Evolutionary conservation across 2,329 filamentous ascomycete species (phyloP).

Genomic region (Ascochyta clinopodiicola): DNA sequence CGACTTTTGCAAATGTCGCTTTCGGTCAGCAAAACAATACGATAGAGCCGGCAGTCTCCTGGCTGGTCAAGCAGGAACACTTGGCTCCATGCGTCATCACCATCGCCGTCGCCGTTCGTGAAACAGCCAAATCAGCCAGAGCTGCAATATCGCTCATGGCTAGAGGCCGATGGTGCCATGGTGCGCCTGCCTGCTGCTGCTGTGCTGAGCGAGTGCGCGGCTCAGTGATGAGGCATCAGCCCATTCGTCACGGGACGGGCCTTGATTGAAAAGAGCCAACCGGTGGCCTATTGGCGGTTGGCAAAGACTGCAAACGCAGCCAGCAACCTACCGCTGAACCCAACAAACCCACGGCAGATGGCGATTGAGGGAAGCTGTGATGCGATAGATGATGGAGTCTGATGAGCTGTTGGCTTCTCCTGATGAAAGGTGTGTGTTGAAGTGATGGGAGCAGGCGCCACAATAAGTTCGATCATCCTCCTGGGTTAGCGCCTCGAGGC

Average conservation of each 20-base stretch:
- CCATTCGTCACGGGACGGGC: slow-evolving; percentile 16
- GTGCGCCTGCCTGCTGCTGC: slow-evolving; percentile 1
- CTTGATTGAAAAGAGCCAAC: slow-evolving; percentile 7
- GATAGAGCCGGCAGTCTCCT: not conserved
- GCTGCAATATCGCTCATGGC: not conserved
- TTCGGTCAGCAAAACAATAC: slow-evolving; percentile 1
- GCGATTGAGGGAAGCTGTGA: not conserved
- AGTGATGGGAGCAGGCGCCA: slow-evolving; percentile 13
- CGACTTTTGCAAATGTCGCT: slow-evolving; percentile 8
- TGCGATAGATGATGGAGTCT: not conserved
- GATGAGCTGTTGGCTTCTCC: slow-evolving; percentile 7
- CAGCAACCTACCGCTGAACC: not conserved
- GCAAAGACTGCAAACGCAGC: slow-evolving; percentile 6
- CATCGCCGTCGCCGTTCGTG: not conserved
- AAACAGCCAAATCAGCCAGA: not conserved
- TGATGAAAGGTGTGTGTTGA: slow-evolving; percentile 13
- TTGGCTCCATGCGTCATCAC: not conserved
- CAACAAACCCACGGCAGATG: slow-evolving; percentile 1
- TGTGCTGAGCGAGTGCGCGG: slow-evolving; percentile 4
- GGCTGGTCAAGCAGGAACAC: not conserved
- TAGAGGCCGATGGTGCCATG: not conserved
- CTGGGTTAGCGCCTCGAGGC: slow-evolving; percentile 7
- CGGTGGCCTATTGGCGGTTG: slow-evolving; percentile 13
- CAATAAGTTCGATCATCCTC: slow-evolving; percentile 9
- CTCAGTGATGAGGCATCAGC: slow-evolving; percentile 10